Conservation (phyloP, 768 basidiomycete species). For the Macrolepiota albuminosa region DNA sequence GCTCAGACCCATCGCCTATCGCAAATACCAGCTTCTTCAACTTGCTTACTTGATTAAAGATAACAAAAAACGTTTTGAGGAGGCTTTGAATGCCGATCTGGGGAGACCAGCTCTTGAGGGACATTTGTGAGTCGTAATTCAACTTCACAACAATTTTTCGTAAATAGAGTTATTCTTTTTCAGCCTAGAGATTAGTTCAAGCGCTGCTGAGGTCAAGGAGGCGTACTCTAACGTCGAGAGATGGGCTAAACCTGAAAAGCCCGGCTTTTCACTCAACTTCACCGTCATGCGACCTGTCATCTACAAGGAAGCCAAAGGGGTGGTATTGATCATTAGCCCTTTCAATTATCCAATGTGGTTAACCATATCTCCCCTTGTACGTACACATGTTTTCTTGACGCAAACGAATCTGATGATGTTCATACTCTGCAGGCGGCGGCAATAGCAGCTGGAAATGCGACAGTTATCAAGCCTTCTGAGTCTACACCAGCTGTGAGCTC, state of each 20-base stretch:
- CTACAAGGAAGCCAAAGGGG: conserved; percentile 74
- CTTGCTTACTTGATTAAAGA: conserved; percentile 73
- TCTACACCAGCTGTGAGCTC: conserved; percentile 47
- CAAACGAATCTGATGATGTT: background rate
- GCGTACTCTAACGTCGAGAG: conserved; percentile 63
- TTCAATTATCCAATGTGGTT: conserved; percentile 76
- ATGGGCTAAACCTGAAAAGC: conserved; percentile 66
- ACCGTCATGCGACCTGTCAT: conserved; percentile 58
- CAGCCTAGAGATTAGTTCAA: conserved; percentile 59
- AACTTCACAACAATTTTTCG: background rate
- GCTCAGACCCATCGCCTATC: conserved; percentile 56
- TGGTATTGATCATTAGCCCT: conserved; percentile 62
- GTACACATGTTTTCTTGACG: background rate
- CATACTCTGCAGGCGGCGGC: conserved; percentile 47
- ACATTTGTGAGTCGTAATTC: conserved; percentile 32
- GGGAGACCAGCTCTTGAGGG: conserved; percentile 59
- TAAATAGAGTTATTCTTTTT: background rate
- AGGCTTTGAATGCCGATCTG: conserved; percentile 57
- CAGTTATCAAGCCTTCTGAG: conserved; percentile 76
- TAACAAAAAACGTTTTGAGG: conserved; percentile 56
- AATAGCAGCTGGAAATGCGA: conserved; percentile 73
- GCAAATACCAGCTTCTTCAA: conserved; percentile 74
- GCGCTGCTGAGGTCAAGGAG: conserved; percentile 44
- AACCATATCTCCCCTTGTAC: conserved; percentile 52
- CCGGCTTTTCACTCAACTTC: conserved; percentile 52